phyloP scores from a whole-genome alignment of 768 basidiomycete genomes.

The Clitopilus hobsonii region DNA sequence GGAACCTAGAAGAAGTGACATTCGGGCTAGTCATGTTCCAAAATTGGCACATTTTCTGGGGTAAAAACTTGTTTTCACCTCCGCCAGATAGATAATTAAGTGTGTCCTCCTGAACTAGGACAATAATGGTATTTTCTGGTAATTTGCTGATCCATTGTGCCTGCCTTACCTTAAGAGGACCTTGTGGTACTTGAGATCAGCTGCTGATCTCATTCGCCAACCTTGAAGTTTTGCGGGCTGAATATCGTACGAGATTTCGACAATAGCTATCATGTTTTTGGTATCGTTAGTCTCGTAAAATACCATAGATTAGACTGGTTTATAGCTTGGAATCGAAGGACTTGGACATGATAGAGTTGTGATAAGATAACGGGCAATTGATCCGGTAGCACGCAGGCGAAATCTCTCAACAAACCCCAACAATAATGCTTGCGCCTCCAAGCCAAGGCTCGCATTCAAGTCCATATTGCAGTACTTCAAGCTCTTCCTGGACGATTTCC shows the following conservation, averaged over 20 bases:
- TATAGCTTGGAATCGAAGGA: neutral
- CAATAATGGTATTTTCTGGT: neutral
- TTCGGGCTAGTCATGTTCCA: neutral
- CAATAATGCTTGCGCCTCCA: conserved; percentile 1
- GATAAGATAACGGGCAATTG: conserved; percentile 4
- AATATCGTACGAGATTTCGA: neutral
- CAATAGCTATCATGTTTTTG: neutral
- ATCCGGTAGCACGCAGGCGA: neutral
- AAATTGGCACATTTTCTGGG: neutral
- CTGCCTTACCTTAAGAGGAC: conserved; percentile 1
- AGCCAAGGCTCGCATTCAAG: neutral
- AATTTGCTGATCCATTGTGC: neutral
- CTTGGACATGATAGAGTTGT: neutral
- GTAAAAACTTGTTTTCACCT: neutral
- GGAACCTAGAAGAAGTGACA: neutral
- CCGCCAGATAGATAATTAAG: neutral
- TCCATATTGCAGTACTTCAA: conserved; percentile 1
- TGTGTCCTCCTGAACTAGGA: neutral
- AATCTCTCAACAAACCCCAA: conserved; percentile 2
- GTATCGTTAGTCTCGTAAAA: neutral
- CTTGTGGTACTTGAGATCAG: neutral
- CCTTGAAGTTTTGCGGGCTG: neutral
- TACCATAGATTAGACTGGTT: neutral
- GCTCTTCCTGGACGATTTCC: conserved; percentile 3
- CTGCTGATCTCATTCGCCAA: neutral